Conservation (phyloP, 805 yeast species). For the Candida quercuum region DNA sequence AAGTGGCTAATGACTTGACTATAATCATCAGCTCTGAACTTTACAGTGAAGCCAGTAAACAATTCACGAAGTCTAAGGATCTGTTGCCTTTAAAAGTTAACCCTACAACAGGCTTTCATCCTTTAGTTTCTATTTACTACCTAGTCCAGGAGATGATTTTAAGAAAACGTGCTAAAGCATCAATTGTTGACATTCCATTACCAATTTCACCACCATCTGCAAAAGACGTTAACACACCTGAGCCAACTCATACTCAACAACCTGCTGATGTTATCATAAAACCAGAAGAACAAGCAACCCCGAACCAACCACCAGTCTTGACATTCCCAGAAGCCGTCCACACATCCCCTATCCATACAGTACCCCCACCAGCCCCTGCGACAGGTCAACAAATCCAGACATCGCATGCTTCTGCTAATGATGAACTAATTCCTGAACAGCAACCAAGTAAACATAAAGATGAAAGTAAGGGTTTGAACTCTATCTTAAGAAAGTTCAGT, state of each 20-base stretch:
- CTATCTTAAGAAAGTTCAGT: slow-evolving; percentile 25
- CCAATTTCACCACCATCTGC: slow-evolving; percentile 16
- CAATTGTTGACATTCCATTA: slow-evolving; percentile 26
- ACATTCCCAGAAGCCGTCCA: slow-evolving; percentile 45
- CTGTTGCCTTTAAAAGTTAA: slow-evolving; percentile 17
- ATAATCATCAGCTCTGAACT: slow-evolving; percentile 55
- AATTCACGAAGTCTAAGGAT: slow-evolving; percentile 42
- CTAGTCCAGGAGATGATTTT: slow-evolving; percentile 79
- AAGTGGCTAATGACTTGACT: slow-evolving; percentile 50
- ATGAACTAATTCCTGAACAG: slow-evolving; percentile 28
- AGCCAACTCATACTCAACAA: slow-evolving; percentile 1
- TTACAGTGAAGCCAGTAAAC: slow-evolving; percentile 55
- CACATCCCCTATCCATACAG: slow-evolving; percentile 45
- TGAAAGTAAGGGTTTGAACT: slow-evolving; percentile 23
- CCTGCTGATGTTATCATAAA: slow-evolving; percentile 2
- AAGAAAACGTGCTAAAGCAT: slow-evolving; percentile 59
- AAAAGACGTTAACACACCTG: slow-evolving; percentile 4
- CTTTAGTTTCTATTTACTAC: slow-evolving; percentile 79
- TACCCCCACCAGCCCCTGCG: slow-evolving; percentile 32
- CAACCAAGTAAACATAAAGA: slow-evolving; percentile 31
- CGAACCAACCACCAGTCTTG: slow-evolving; percentile 34
- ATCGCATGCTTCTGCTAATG: slow-evolving; percentile 34
- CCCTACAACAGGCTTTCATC: slow-evolving; percentile 86
- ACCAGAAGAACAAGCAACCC: slow-evolving; percentile 23
- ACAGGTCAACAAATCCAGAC: slow-evolving; percentile 38